Base-by-base conservation (phyloP, 345 rosid species). In the Acer negundo region DNA sequence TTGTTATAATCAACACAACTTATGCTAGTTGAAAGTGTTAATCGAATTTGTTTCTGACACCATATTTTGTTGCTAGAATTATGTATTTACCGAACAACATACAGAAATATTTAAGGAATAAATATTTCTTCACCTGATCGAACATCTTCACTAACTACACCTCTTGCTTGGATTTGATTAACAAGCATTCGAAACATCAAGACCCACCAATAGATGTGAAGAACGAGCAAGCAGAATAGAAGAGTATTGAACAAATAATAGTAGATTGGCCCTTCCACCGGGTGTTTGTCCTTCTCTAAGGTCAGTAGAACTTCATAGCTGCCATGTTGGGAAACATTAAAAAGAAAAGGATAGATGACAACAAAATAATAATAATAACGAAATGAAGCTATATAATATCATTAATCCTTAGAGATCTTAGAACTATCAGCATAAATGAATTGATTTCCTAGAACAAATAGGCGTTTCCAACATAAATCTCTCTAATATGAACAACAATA, bases 141-240 rank as follows among this genome's bases (percentile, higher is more conserved):
- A 63, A 94, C 93, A 87, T 96, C 99, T 56, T 92, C 97, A 38
- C 94, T 86, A 78, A 92, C 87, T 78, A 82, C 81, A 67, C 99
- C 95, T 73, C 92, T 83, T 9, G 91, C 90, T 75, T 88, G 91
- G 80, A 96, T 87, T 91, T 93, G 99, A 83, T 85, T 83, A 46
- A 90, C 86, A 72, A 91, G 88, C 98, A 94, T 94, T 85, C 94
- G 87, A 74, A 74, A 84, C 13, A 94, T 94, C 93, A 94, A 85
- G 10, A 82, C 90, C 99, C 99, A 96, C 99, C 98, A 96, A 85
- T 92, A 94, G 26, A 94, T 82, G 75, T 96, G 93, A 76, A 96
- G 90, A 82, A 94, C 89, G 69, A 91, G 91, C 79, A 96, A 82
- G 83, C 91, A 88, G 65, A 83, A 79, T 35, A 96, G 76, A 78